Conservation (phyloP, 805 yeast species). For the Torulaspora quercuum region DNA sequence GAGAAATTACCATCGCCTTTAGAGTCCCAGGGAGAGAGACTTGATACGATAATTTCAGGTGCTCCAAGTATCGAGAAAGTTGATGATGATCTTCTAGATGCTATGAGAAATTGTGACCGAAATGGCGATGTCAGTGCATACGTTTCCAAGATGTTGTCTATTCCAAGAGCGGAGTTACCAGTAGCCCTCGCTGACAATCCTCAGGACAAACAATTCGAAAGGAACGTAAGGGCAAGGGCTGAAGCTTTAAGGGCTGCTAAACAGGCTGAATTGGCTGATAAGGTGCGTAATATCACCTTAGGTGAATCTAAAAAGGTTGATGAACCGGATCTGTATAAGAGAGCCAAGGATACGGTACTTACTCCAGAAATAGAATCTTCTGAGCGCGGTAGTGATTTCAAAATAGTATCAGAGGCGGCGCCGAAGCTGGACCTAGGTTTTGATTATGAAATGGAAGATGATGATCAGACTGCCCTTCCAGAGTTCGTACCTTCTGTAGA, state of each 20-base stretch:
- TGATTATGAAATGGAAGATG: slow-evolving; percentile 23
- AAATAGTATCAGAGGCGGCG: slow-evolving; percentile 27
- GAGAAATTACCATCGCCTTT: slow-evolving; percentile 83
- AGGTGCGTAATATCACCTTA: slow-evolving; percentile 18
- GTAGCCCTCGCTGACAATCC: slow-evolving; percentile 42
- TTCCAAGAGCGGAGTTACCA: slow-evolving; percentile 81
- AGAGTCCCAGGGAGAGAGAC: slow-evolving; percentile 67
- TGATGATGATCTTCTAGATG: slow-evolving; percentile 46
- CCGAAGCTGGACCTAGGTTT: slow-evolving; percentile 29
- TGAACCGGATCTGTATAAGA: slow-evolving; percentile 22
- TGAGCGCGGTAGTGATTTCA: slow-evolving; percentile 10
- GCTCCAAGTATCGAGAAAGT: slow-evolving; percentile 40
- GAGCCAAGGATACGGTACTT: slow-evolving; percentile 29
- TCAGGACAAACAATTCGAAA: slow-evolving; percentile 57
- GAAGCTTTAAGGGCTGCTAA: slow-evolving; percentile 69
- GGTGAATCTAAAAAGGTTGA: slow-evolving; percentile 14
- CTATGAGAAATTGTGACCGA: slow-evolving; percentile 67
- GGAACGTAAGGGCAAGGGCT: slow-evolving; percentile 61
- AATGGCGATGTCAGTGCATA: slow-evolving; percentile 67
- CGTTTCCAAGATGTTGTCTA: slow-evolving; percentile 83
- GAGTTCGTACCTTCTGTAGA: slow-evolving; percentile 35
- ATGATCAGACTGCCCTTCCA: slow-evolving; percentile 20
- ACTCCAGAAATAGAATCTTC: slow-evolving; percentile 27
- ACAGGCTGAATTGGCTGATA: slow-evolving; percentile 40
- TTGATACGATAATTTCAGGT: slow-evolving; percentile 60